Percentiles rank a stretch among this genome's conserved stretches.
Conservation (phyloP, 768 basidiomycete species). For the Epithele typhae region DNA sequence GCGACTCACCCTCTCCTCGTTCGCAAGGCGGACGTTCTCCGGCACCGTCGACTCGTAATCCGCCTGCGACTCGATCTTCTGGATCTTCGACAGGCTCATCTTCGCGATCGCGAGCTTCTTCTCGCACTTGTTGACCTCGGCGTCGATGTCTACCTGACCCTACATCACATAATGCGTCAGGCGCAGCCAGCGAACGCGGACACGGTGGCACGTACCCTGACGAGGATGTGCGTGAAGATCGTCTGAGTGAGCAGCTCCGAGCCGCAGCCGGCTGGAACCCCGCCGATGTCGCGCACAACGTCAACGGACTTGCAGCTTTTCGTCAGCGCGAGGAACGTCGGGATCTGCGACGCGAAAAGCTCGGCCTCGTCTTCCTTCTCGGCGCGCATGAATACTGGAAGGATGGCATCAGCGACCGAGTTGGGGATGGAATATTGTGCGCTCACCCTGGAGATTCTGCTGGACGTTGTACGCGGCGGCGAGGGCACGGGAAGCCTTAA, state of each 20-base stretch:
- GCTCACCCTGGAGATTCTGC: conserved; percentile 74
- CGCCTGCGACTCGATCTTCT: conserved; percentile 64
- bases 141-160: conserved; percentile 88
- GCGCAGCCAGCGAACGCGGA: neutral
- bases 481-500: conserved; percentile 79
- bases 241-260: conserved; percentile 74
- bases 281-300: conserved; percentile 56
- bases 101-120: conserved; percentile 81
- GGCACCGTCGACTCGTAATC: conserved; percentile 83
- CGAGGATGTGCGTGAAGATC: conserved; percentile 76
- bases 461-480: conserved; percentile 89
- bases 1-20: conserved; percentile 74
- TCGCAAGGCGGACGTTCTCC: conserved; percentile 63
- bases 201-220: conserved; percentile 52
- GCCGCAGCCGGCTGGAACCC: conserved; percentile 89
- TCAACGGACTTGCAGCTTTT: conserved; percentile 82
- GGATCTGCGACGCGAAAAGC: conserved; percentile 66
- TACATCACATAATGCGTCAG: conserved; percentile 25
- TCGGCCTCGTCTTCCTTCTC: conserved; percentile 57
- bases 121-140: conserved; percentile 83
- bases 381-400: conserved; percentile 71
- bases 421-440: neutral
- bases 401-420: neutral
- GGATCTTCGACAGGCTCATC: conserved; percentile 70
- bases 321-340: conserved; percentile 76